Base-by-base conservation (phyloP, 192 early-diverging fungal genomes). In the Backusella luteola region DNA sequence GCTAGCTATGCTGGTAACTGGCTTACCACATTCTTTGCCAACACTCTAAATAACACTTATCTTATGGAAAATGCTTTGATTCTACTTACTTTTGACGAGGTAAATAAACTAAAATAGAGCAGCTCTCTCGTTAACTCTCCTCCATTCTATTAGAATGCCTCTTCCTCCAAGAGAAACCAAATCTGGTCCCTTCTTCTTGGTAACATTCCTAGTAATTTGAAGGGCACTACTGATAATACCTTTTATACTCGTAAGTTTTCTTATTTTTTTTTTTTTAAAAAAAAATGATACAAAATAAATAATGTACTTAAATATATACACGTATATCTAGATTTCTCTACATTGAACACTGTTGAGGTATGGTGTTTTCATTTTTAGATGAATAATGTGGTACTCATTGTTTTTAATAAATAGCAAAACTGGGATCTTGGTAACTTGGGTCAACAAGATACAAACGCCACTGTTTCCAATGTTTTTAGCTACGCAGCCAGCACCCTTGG, bases 391-490 rank as follows among this genome's bases (percentile, higher is more conserved):
- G 32, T 42, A 15, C 19, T 66, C 19, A 29, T 44, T 17, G 19
- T 17, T 21, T 53, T 34, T 46, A 34, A 1, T 34, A 26, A 44
- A 44, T n/a, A 90, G 80, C 49, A 83, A 70, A 90, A 89, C 85
- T 94, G 90, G 88, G 82, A 78, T 53, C 77, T 94, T n/a, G 85
- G 83, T 5, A 86, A 84, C 79, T 77, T 93, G 49, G 89, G 88
- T 6, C 78, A 81, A 19, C 82, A 81, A 71, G 92, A 93, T 76
- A 78, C 83, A 15, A 86, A 83, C 19, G 72, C 78, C 29, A 85
- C 77, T 32, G 59, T 75, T 19, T 81, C 84, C 53, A 88, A 89
- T 53, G 80, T 88, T 66, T 89, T 85, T 66, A 69, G 70, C 6
- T 67, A 76, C 26, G 79, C 81, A 66, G 83, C 85, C 70, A 78